Evolutionary conservation across 192 early-diverging fungal genomes (phyloP).

Genomic region (Lunasporangiospora selenospora): DNA sequence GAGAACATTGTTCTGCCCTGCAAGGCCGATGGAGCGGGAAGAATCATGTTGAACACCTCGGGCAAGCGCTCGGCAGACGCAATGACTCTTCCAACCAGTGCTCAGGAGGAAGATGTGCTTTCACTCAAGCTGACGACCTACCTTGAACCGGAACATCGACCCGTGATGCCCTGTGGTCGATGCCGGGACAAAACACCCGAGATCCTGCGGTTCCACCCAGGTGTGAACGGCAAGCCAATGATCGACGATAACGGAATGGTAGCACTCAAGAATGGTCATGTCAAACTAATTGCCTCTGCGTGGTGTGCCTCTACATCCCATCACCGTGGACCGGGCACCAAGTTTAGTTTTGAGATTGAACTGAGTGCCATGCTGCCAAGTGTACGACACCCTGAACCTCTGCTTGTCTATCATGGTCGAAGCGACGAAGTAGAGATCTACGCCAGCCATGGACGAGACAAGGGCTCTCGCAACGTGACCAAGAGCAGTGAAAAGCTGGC

Average conservation of each 20-base stretch:
- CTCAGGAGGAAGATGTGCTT: conserved; percentile 45
- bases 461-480: conserved; percentile 25
- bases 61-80: conserved; percentile 31
- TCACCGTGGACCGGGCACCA: conserved; percentile 46
- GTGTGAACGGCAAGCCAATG: conserved; percentile 48
- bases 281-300: conserved; percentile 42
- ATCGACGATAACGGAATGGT: conserved; percentile 50
- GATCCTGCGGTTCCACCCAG: conserved; percentile 42
- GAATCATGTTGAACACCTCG: conserved; percentile 33
- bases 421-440: conserved; percentile 49
- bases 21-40: conserved; percentile 22
- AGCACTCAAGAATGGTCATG: conserved; percentile 31
- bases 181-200: conserved; percentile 47
- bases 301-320: conserved; percentile 48
- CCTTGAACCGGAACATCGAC: conserved; percentile 43
- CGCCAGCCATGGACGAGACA: conserved; percentile 46
- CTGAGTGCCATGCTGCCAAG: conserved; percentile 22
- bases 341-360: conserved; percentile 47
- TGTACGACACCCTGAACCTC: conserved; percentile 17
- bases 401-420: conserved; percentile 35
- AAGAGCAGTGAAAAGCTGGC: conserved; percentile 36
- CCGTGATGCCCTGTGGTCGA: conserved; percentile 41
- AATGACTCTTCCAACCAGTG: conserved; percentile 37
- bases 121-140: conserved; percentile 38
- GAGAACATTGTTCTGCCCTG: conserved; percentile 47